These are phyloP conservation scores for Cornus controversa DNA, from an alignment of 148 eudicot species.

Conservation along the genomic window DNA sequence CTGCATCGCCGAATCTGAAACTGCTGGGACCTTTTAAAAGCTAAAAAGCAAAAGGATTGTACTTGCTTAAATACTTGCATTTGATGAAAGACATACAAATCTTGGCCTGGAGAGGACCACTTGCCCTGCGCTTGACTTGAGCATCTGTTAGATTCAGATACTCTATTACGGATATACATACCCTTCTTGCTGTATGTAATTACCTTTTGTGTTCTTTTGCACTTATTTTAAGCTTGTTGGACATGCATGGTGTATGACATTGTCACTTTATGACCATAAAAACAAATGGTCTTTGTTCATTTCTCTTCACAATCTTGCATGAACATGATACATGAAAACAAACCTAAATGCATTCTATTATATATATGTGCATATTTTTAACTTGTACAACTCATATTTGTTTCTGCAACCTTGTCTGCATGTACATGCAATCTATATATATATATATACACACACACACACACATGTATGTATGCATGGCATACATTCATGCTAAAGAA, in stretches of 20 bases:
- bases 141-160: slow-evolving; percentile 24
- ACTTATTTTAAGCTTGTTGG: background rate
- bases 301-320: slow-evolving; percentile 1
- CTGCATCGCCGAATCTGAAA: slow-evolving; percentile 22
- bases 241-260: background rate
- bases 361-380: background rate
- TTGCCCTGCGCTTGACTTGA: slow-evolving; percentile 36
- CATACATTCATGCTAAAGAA: background rate
- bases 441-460: no score
- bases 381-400: background rate
- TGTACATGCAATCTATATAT: background rate
- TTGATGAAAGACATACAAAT: slow-evolving; percentile 37
- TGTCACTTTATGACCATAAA: slow-evolving; percentile 6
- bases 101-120: slow-evolving; percentile 29
- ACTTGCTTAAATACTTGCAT: slow-evolving; percentile 53
- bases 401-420: background rate
- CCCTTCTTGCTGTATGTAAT: slow-evolving; percentile 9
- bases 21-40: slow-evolving; percentile 36
- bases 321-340: background rate
- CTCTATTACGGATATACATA: slow-evolving; percentile 26
- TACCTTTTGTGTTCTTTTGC: background rate
- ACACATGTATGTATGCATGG: no score
- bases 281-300: background rate
- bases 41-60: slow-evolving; percentile 35
- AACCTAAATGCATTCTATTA: background rate